Base-by-base conservation (phyloP, 208 protist species). In the Herpetomonas samuelpessoai region DNA sequence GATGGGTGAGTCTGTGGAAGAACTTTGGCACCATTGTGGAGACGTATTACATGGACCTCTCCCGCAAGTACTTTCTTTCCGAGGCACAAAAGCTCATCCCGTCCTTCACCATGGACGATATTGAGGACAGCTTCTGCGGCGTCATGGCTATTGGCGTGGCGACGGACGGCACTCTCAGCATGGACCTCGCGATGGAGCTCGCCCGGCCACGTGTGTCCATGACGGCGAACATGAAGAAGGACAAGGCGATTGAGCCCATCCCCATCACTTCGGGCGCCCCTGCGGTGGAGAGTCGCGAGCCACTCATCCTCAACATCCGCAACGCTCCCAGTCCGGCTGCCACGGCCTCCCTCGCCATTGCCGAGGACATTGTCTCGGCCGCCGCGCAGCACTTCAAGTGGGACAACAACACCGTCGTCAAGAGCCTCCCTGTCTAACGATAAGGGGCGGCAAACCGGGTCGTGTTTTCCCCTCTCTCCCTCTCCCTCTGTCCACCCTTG, bases 251-350 rank as follows among this genome's bases (percentile, higher is more conserved):
- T 44, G 81, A 88, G 19, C 64, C 84, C 25, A 35, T 82, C 1
- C 27, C 65, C 68, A 30, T 38, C 12, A 30, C 47, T 22, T 38
- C 56, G 39, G 46, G 41, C 19, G 24, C 44, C 26, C 27, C 51
- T 10, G 39, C 30, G 26, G 24, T 52, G 26, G 57, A 63, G 35
- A 70, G 52, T 6, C 41, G 35, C 0, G 62, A 53, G 28, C 83
- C 83, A 21, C 70, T 93, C 44, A 82, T 93, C 55, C 25, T 96
- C 2, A 90, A 96, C 62, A 81, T 97, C n/a, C 77, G 91, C 46
- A 97, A 96, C 59, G 87, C 89, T 21, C 91, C 91, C 1, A 94
- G 84, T 46, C 93, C 91, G 2, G 80, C 89, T 0, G 89, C 91
- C 14, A 97, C 93, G 9, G 71, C 89, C 7, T 86, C 65, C 26